A percentile compares a stretch with the other conserved stretches of the same genome.
Evolutionary conservation across 2,329 filamentous ascomycete genomes (phyloP).

Genomic region (Fusarium illudens): DNA sequence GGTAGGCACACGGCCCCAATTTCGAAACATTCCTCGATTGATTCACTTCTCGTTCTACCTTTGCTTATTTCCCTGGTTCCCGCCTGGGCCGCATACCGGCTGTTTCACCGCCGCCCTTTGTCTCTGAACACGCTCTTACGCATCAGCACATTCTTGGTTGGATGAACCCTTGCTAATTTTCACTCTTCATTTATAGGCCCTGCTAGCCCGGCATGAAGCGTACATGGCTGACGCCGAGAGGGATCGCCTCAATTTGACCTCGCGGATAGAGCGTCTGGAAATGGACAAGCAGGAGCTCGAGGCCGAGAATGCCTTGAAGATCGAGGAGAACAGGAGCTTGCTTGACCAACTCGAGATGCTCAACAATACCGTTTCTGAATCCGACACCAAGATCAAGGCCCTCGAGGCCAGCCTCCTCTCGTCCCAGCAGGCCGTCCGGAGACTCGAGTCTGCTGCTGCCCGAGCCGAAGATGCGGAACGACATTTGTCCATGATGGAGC

Average conservation of each 20-base stretch:
- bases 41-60: slow-evolving; percentile 7
- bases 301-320: slow-evolving; percentile 76
- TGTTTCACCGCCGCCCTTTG: neutral
- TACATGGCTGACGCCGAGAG: slow-evolving; percentile 93
- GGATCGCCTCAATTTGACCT: slow-evolving; percentile 77
- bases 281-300: slow-evolving; percentile 77
- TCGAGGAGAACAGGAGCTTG: slow-evolving; percentile 83
- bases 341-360: slow-evolving; percentile 85
- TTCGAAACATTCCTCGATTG: slow-evolving; percentile 37
- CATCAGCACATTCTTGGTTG: slow-evolving; percentile 18
- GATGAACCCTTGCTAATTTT: slow-evolving; percentile 67
- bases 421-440: slow-evolving; percentile 79
- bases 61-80: slow-evolving; percentile 3
- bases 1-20: slow-evolving; percentile 69
- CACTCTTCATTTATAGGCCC: slow-evolving; percentile 72
- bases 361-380: slow-evolving; percentile 80
- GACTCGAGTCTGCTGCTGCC: slow-evolving; percentile 75
- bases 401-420: slow-evolving; percentile 80
- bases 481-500: slow-evolving; percentile 80
- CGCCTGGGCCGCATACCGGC: slow-evolving; percentile 37
- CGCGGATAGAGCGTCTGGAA: slow-evolving; percentile 80
- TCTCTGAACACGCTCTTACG: slow-evolving; percentile 10
- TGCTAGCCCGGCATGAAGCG: slow-evolving; percentile 90
- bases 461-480: slow-evolving; percentile 82
- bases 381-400: slow-evolving; percentile 79